These are phyloP conservation scores for Epichloe elymi DNA, from an alignment of 2,329 filamentous ascomycete species.

Conservation along the genomic window DNA sequence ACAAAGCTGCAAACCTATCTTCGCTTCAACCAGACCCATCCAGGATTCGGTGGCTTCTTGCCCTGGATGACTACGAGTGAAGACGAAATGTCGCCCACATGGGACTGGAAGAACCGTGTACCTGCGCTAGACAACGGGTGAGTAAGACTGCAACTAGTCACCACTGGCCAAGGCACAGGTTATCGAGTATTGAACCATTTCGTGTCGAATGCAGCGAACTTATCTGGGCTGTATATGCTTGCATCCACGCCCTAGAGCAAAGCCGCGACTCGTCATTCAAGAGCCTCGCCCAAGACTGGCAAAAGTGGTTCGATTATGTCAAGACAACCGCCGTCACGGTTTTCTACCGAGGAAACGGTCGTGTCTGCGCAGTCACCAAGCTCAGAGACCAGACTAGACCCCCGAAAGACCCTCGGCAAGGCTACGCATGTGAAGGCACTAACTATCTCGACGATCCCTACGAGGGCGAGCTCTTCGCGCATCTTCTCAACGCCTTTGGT, in stretches of 20 bases:
- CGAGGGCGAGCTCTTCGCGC: constrained; percentile 29
- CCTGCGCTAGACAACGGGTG: constrained; percentile 29
- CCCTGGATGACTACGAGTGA: constrained; percentile 24
- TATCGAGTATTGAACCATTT: not conserved
- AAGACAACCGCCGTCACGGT: constrained; percentile 22
- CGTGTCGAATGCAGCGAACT: constrained; percentile 19
- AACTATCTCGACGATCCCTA: constrained; percentile 27
- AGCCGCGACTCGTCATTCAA: constrained; percentile 10
- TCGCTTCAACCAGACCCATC: constrained; percentile 26
- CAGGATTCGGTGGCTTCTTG: constrained; percentile 27
- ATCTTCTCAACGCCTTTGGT: constrained; percentile 26
- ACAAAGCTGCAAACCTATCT: constrained; percentile 26
- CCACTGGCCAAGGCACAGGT: not conserved
- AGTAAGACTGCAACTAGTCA: not conserved
- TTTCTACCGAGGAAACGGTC: constrained; percentile 24
- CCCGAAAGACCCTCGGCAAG: constrained; percentile 14
- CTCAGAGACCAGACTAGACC: constrained; percentile 22
- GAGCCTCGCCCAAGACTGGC: constrained; percentile 22
- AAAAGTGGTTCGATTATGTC: constrained; percentile 27
- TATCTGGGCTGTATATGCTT: constrained; percentile 29
- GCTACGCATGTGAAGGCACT: constrained; percentile 23
- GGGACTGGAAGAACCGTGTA: constrained; percentile 25
- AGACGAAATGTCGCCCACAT: constrained; percentile 18
- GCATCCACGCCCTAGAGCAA: constrained; percentile 23
- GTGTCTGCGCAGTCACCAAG: constrained; percentile 25